These are phyloP conservation scores for Eimeria sp. DNA, from an alignment of 169 alveolate genomes.

Conservation along the genomic window DNA sequence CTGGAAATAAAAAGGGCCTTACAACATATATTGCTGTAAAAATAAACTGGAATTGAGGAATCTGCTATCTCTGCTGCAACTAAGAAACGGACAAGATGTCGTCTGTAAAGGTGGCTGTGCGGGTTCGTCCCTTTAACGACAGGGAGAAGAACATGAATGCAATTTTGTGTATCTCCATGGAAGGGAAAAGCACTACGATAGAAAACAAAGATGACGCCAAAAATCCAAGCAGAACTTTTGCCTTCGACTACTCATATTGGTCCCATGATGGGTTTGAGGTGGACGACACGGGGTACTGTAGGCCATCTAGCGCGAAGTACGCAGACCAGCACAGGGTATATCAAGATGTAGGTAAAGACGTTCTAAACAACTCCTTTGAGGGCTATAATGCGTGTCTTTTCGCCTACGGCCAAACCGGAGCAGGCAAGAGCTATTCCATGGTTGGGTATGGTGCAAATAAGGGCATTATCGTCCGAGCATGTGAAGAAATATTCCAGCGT, in stretches of 20 bases:
- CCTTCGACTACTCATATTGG: constrained; percentile 96
- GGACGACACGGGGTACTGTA: constrained; percentile 86
- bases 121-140: constrained; percentile 94
- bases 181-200: constrained; percentile 88
- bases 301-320: constrained; percentile 85
- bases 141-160: constrained; percentile 91
- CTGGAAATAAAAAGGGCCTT: background rate
- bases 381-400: constrained; percentile 97
- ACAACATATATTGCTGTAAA: background rate
- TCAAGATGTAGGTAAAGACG: constrained; percentile 91
- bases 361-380: constrained; percentile 96
- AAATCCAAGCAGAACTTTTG: constrained; percentile 87
- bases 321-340: constrained; percentile 92
- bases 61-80: background rate
- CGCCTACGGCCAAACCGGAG: constrained; percentile 94
- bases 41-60: background rate
- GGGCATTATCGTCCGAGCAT: constrained; percentile 97
- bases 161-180: constrained; percentile 91
- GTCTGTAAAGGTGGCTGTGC: constrained; percentile 94
- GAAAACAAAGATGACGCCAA: constrained; percentile 87
- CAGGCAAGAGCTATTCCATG: constrained; percentile 97
- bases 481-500: constrained; percentile 94
- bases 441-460: constrained; percentile 97
- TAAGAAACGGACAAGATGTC: constrained; percentile 50
- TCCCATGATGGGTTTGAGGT: constrained; percentile 95